Evolutionary conservation across 345 rosid genomes (phyloP), one percentile per base, ranked within the genome.

Genomic region (Eucalyptus urophylla): DNA sequence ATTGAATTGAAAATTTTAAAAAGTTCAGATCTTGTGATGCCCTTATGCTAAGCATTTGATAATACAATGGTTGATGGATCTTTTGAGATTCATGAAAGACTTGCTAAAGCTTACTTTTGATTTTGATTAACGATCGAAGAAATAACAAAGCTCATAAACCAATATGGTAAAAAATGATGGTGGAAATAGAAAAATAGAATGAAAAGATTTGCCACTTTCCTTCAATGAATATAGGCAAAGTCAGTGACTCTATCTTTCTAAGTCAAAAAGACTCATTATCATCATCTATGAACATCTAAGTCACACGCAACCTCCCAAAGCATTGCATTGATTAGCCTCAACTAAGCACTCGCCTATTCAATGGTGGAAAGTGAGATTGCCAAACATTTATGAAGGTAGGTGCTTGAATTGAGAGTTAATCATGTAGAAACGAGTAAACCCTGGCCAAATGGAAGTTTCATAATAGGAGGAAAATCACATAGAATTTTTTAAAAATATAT

Each of bases 21-120:
- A 60, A 60, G 31, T 29, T 27, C 0, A 27, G 2, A 7, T 60
- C 13, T 8, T 0, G 0, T 27, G 15, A 27, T 60, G 69, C 31
- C 69, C 27, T 60, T 11, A 27, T 60, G 15, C 31, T 6, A 11
- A 60, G n/a, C 29, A 60, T 27, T 27, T 25, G 67, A 11, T 12
- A 11, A 60, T 60, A 11, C 16, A 13, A 1, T 60, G 67, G 8
- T 60, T 27, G 31, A 60, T 27, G 67, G 67, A 27, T 60, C 67
- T 60, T 27, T 60, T 27, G 31, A 27, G 31, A 27, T 27, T 12
- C 67, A 4, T 27, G 31, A 14, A 27, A 60, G 16, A 60, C 31
- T 3, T 27, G 67, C 12, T 31, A 14, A 27, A 60, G 67, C 67
- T 25, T n/a, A 60, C 67, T 11, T 27, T 12, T 24, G 29, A 22